Evolutionary conservation across 2,329 filamentous ascomycete genomes (phyloP), one percentile per base, ranked within the genome.

Genomic region (Pseudogymnoascus sp.): DNA sequence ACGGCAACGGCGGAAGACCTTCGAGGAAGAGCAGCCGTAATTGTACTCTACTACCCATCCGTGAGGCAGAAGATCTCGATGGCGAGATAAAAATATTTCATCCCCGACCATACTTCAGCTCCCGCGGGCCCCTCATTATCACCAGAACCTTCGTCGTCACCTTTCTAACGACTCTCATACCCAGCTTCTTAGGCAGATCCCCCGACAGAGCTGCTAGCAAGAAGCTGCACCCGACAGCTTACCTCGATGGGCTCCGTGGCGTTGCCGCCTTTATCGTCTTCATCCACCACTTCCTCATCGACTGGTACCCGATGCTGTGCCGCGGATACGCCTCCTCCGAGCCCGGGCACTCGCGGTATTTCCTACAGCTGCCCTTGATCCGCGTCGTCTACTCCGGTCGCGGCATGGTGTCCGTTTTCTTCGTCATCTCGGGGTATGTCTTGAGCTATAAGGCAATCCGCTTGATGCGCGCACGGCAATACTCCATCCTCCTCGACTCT

Each of bases 371-470:
- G 12, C 79, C 79, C 1, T 76, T 78, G 59, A 10, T 79, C 6
- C 75, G 78, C 61, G 70, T 79, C 29, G 61, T 80, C 17, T 78
- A 74, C 66, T 76, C 76, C 13, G 78, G 78, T 13, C 73, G 76
- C 13, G 76, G 78, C 7, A 79, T 80, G 77, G 79, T 81, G 2
- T 76, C 79, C 67, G 75, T 81, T 48, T 81, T 81, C 69, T 81
- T 81, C 69, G 75, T 81, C 65, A 78, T 81, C 33, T 81, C 79
- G 1, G 79, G 80, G 35, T 80, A 78, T 63, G 79, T 76, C 2
- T 72, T 81, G 17, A 75, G 78, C 8, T 74, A 76, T 65, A 78
- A 78, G 65, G 76, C 79, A 1, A 69, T 81, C 27, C 73, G 74
- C 60, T 71, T 74, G 39, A 74, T 79, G 6, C 77, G 76, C 61